Conservation (phyloP, 768 basidiomycete species). For the Harrya chromipes region DNA sequence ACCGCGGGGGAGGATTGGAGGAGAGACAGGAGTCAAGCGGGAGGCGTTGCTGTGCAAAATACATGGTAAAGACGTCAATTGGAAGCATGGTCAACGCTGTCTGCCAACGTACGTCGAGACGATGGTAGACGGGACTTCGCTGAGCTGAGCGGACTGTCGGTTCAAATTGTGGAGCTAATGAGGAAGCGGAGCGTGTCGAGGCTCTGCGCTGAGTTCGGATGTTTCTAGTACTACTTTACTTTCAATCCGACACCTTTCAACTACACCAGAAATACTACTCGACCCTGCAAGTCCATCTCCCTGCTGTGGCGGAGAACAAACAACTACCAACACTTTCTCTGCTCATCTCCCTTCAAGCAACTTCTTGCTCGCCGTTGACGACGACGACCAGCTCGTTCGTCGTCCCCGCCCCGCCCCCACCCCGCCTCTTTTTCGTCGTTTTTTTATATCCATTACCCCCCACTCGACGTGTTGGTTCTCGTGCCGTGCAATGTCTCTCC, state of each 20-base stretch:
- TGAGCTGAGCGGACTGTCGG: constrained; percentile 37
- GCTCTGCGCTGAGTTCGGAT: constrained; percentile 29
- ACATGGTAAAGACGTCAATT: constrained; percentile 30
- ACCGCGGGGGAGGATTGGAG: constrained; percentile 18
- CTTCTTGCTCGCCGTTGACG: not conserved
- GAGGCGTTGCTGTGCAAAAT: constrained; percentile 8
- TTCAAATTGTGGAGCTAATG: constrained; percentile 13
- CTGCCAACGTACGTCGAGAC: constrained; percentile 25
- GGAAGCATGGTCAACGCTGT: constrained; percentile 13
- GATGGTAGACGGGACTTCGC: constrained; percentile 27
- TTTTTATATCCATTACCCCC: too few species aligned
- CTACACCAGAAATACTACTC: too few species aligned
- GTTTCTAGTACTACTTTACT: too few species aligned
- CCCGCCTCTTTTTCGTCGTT: not conserved
- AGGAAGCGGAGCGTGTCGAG: constrained; percentile 15
- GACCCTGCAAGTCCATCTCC: too few species aligned
- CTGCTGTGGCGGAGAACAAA: constrained; percentile 23
- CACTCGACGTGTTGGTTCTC: constrained; percentile 34
- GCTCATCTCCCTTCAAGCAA: constrained; percentile 26
- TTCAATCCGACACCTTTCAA: too few species aligned
- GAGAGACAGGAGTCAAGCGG: constrained; percentile 8
- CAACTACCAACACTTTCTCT: constrained; percentile 20
- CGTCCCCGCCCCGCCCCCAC: constrained; percentile 4
- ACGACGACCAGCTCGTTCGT: not conserved
- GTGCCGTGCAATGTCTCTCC: constrained; percentile 40